phyloP scores from a whole-genome alignment of 495 filamentous ascomycete species.

The Penicillium dipodomyicola region DNA sequence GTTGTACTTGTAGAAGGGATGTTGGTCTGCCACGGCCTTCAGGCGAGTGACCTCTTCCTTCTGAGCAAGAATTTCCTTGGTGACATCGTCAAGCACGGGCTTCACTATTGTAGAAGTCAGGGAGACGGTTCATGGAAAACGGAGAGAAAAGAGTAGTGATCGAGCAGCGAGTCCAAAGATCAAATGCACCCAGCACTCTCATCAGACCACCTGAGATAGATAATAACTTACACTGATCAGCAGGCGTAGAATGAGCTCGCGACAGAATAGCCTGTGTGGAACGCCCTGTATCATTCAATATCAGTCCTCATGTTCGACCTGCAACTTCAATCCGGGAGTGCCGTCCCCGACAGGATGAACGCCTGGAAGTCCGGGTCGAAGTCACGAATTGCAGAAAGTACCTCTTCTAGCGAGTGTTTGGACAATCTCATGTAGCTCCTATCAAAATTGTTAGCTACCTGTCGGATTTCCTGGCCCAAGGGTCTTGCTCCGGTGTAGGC shows the following conservation, averaged over 20 bases:
- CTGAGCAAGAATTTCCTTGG: slow-evolving; percentile 42
- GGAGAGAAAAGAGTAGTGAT: background rate
- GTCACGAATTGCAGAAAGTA: slow-evolving; percentile 22
- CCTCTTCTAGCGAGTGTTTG: slow-evolving; percentile 73
- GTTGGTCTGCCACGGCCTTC: slow-evolving; percentile 66
- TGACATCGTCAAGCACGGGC: slow-evolving; percentile 44
- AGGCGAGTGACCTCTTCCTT: slow-evolving; percentile 52
- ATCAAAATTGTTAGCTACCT: slow-evolving; percentile 14
- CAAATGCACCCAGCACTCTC: background rate
- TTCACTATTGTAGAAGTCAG: slow-evolving; percentile 35
- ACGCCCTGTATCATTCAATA: slow-evolving; percentile 41
- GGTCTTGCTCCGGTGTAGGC: slow-evolving; percentile 17
- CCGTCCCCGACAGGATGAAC: background rate
- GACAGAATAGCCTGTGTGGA: slow-evolving; percentile 77
- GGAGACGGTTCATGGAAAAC: background rate
- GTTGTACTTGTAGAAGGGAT: slow-evolving; percentile 97
- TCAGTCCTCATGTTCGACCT: slow-evolving; percentile 10
- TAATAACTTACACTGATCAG: slow-evolving; percentile 63
- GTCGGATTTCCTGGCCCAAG: slow-evolving; percentile 11
- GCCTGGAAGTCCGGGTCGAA: background rate
- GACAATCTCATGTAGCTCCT: slow-evolving; percentile 77
- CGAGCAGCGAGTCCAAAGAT: background rate
- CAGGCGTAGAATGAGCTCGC: slow-evolving; percentile 82
- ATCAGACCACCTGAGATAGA: background rate
- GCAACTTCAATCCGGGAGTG: background rate